Conservation (phyloP, 768 basidiomycete genomes). For the Naganishia vaughanmartiniae region DNA sequence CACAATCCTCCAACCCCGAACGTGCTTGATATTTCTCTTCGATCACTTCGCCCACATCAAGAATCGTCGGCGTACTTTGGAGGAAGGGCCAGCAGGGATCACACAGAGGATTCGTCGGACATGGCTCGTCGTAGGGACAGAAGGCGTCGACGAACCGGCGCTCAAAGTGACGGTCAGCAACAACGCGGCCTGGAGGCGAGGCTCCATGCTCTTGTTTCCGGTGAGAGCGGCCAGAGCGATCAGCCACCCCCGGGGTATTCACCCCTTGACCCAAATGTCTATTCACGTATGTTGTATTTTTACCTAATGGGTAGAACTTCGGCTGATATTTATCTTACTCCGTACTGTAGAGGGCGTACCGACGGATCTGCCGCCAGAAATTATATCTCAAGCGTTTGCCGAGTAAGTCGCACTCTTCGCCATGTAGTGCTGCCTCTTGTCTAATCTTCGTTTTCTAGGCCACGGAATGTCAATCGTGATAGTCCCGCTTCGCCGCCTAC, state of each 20-base stretch:
- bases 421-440: too few relatives aligned
- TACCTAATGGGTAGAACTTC: neutral
- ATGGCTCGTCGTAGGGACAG: slow-evolving; percentile 13
- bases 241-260: slow-evolving; percentile 51
- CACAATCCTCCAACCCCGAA: slow-evolving; percentile 57
- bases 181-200: slow-evolving; percentile 26
- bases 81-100: slow-evolving; percentile 38
- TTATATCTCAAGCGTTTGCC: slow-evolving; percentile 84
- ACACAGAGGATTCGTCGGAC: slow-evolving; percentile 17
- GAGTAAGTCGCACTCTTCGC: slow-evolving; percentile 39
- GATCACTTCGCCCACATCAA: slow-evolving; percentile 45
- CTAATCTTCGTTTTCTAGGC: neutral
- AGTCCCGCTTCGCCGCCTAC: neutral
- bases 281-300: slow-evolving; percentile 37
- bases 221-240: slow-evolving; percentile 32
- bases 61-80: slow-evolving; percentile 42
- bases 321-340: slow-evolving; percentile 56
- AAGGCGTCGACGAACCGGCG: slow-evolving; percentile 10
- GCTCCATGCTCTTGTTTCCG: slow-evolving; percentile 12
- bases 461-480: neutral
- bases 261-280: slow-evolving; percentile 46
- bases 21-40: slow-evolving; percentile 54
- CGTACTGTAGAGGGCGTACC: slow-evolving; percentile 84
- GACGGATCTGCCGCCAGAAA: slow-evolving; percentile 85
- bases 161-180: neutral